Evolutionary conservation across 805 yeast species (phyloP), one percentile per base, ranked within the genome.

Genomic region (Ogataea salicorniae): DNA sequence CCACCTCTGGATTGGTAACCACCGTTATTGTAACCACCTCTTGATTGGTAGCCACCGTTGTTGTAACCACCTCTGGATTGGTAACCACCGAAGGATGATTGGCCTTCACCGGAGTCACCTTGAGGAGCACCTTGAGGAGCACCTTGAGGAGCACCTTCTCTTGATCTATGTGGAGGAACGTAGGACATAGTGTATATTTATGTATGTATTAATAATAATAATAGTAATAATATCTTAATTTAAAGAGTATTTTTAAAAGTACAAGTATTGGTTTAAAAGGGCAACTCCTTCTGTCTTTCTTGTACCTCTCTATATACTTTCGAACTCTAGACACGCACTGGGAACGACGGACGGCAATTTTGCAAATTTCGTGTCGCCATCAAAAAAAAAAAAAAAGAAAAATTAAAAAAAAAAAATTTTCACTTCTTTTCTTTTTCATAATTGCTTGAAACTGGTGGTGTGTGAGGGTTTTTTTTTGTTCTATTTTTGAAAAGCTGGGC

Each of bases 111-210:
- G 41, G 51, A 53, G 48, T 17, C 22, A 9, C 48, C 45, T 18
- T 46, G 47, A 34, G 35, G 39, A 35, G 50, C 56, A 26, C 56
- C 51, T 56, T 61, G n/a, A n/a, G 41, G 51, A 53, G 48, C 22
- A 9, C 48, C 45, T 18, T 46, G 47, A 34, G 35, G 39, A 35
- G 50, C 56, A 26, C 56, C 51, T 56, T 61, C 16, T n/a, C 18
- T 67, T 58, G 76, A 70, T 61, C 70, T 62, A 59, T 73, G 77
- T 48, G 80, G 80, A 51, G 79, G 80, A 47, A 74, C 77, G 66
- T 75, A 75, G 41, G 67, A 62, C 67, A 63, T 63, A 39, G 18
- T 43, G 29, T 41, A 41, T 20, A 9, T 34, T 13, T 41, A 23
- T 23, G 13, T 41, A 33, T 31, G 15, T 29, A 37, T 29, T 33